These are phyloP conservation scores for Lepiota brunneoincarnata DNA, from an alignment of 768 basidiomycete genomes.

Conservation along the genomic window DNA sequence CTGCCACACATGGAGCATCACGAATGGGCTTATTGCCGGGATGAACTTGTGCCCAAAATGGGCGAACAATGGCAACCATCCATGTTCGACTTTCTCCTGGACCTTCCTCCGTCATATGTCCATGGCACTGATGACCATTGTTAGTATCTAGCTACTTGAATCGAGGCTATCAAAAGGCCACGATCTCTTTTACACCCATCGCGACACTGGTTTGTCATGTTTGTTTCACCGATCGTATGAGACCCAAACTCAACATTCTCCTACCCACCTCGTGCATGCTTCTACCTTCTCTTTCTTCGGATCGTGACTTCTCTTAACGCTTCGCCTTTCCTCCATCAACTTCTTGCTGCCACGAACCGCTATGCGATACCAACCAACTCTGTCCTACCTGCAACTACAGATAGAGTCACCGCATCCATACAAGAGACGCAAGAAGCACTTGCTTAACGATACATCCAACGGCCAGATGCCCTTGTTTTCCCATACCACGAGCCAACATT, in stretches of 20 bases:
- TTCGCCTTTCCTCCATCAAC: conserved; percentile 14
- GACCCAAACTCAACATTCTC: conserved; percentile 2
- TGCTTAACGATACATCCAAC: conserved; percentile 31
- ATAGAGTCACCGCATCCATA: conserved; percentile 31
- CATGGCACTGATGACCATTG: conserved; percentile 26
- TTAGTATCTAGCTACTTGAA: conserved; percentile 28
- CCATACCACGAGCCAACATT: conserved; percentile 37
- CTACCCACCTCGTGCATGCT: background rate
- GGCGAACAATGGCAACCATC: conserved; percentile 33
- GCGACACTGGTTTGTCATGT: conserved; percentile 26
- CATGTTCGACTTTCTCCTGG: conserved; percentile 15
- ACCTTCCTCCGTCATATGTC: conserved; percentile 20
- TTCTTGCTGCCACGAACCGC: conserved; percentile 12
- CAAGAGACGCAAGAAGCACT: conserved; percentile 44
- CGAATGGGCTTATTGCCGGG: conserved; percentile 2
- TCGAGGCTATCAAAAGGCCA: conserved; percentile 20
- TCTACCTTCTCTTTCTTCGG: background rate
- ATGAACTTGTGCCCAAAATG: conserved; percentile 22
- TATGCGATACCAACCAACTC: conserved; percentile 18
- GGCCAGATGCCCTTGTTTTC: conserved; percentile 58
- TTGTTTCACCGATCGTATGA: conserved; percentile 10
- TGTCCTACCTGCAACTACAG: conserved; percentile 25
- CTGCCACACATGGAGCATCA: conserved; percentile 12
- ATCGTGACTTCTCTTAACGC: conserved; percentile 15
- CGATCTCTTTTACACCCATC: conserved; percentile 20